These are phyloP conservation scores for Waltergamsia citrina DNA, from an alignment of 2,329 filamentous ascomycete species.

Conservation along the genomic window DNA sequence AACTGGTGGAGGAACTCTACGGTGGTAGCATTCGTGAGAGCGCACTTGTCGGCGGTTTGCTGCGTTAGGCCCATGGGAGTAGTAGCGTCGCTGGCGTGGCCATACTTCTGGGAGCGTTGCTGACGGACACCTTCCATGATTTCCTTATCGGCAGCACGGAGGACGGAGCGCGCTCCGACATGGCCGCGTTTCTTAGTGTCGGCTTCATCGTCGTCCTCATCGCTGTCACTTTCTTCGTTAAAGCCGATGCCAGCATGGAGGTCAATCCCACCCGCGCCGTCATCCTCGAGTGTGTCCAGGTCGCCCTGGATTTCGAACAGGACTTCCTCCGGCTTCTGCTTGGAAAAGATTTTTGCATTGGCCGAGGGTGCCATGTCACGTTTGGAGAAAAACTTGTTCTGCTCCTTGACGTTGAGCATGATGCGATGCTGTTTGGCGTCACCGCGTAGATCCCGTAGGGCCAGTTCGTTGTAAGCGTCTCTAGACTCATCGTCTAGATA, in stretches of 20 bases:
- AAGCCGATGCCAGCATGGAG: constrained; percentile 59
- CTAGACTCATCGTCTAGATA: constrained; percentile 33
- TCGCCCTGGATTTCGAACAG: constrained; percentile 55
- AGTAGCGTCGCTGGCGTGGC: constrained; percentile 31
- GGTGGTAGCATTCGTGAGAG: constrained; percentile 78
- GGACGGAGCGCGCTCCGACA: constrained; percentile 61
- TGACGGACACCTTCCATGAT: constrained; percentile 56
- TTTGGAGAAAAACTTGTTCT: constrained; percentile 70
- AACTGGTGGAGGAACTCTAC: constrained; percentile 97
- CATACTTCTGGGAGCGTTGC: constrained; percentile 49
- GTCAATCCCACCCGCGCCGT: constrained; percentile 42
- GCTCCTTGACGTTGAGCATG: constrained; percentile 79
- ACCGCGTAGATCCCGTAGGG: constrained; percentile 70
- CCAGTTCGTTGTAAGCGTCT: constrained; percentile 66
- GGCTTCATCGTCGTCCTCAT: constrained; percentile 37
- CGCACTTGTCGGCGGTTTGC: constrained; percentile 48
- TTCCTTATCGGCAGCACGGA: constrained; percentile 53
- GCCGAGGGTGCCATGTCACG: constrained; percentile 36
- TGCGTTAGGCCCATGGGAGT: constrained; percentile 44
- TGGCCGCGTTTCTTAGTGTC: constrained; percentile 31
- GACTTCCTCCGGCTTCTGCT: constrained; percentile 61
- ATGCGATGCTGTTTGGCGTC: constrained; percentile 68
- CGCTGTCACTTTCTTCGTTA: constrained; percentile 59
- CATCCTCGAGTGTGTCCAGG: constrained; percentile 40
- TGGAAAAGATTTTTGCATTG: constrained; percentile 47